Conservation (phyloP, 208 protist species). For the Acanthamoeba healyi region DNA sequence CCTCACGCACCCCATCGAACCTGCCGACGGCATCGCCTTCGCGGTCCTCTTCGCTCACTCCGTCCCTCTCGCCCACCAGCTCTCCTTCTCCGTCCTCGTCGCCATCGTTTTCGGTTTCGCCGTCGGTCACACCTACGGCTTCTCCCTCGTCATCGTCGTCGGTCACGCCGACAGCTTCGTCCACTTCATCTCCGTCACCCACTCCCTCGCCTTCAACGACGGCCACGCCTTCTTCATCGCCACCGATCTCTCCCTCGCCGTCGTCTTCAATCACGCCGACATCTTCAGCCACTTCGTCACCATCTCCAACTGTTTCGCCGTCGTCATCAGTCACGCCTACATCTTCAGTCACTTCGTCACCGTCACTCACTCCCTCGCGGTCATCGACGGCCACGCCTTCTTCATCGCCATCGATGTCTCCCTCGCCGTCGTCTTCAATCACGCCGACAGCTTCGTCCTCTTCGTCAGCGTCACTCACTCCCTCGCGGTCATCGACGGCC, state of each 20-base stretch:
- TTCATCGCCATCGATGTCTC: not conserved
- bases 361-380: not conserved
- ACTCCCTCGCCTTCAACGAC: not conserved
- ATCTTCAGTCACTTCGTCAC: not conserved
- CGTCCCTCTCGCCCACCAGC: not conserved
- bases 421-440: not conserved
- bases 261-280: not conserved
- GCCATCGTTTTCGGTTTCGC: not conserved
- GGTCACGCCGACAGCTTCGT: not conserved
- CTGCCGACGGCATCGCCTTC: too few species aligned
- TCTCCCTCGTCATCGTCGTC: not conserved
- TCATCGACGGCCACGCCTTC: not conserved
- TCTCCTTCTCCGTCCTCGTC: not conserved
- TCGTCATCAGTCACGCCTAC: not conserved
- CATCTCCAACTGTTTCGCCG: not conserved
- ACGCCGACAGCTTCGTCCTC: not conserved
- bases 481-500: not conserved
- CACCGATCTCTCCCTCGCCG: too few species aligned
- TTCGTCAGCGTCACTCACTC: not conserved
- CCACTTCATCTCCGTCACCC: not conserved
- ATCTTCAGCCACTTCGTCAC: not conserved
- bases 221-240: not conserved
- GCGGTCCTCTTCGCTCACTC: not conserved
- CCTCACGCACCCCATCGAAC: not conserved
- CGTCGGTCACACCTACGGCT: not conserved